Conservation (phyloP, 2,329 filamentous ascomycete species). For the Exophiala sideris region DNA sequence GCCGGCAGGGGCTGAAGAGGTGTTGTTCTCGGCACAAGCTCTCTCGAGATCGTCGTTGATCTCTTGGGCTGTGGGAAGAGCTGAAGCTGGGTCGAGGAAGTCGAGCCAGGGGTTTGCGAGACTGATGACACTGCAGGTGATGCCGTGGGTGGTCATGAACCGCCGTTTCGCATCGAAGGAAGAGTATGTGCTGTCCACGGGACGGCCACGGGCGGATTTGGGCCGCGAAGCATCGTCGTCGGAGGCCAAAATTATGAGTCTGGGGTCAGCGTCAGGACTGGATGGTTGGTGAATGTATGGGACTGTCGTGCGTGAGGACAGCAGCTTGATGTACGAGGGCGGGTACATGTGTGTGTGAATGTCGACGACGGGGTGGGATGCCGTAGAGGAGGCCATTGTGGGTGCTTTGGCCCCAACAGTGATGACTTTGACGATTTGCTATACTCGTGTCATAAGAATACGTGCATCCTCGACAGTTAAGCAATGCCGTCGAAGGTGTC, state of each 20-base stretch:
- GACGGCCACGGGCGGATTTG: slow-evolving; percentile 62
- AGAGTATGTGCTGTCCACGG: slow-evolving; percentile 79
- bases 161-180: slow-evolving; percentile 74
- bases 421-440: neutral
- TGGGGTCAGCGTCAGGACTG: slow-evolving; percentile 33
- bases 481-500: no score
- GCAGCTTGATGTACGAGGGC: slow-evolving; percentile 56
- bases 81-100: slow-evolving; percentile 64
- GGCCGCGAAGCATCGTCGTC: slow-evolving; percentile 42
- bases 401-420: neutral
- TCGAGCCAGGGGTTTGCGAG: slow-evolving; percentile 94
- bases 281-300: slow-evolving; percentile 45
- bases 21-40: slow-evolving; percentile 59
- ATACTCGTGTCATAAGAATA: neutral
- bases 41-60: slow-evolving; percentile 76
- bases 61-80: slow-evolving; percentile 58
- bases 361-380: slow-evolving; percentile 47
- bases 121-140: slow-evolving; percentile 79
- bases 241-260: slow-evolving; percentile 47
- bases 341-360: slow-evolving; percentile 64
- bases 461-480: neutral
- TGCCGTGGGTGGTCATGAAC: slow-evolving; percentile 83
- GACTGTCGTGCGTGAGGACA: slow-evolving; percentile 50
- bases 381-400: slow-evolving; percentile 4
- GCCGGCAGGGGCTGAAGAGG: slow-evolving; percentile 16